Base-by-base conservation (phyloP, 2,329 filamentous ascomycete genomes). In the Stagonosporopsis cucurbitacearum region DNA sequence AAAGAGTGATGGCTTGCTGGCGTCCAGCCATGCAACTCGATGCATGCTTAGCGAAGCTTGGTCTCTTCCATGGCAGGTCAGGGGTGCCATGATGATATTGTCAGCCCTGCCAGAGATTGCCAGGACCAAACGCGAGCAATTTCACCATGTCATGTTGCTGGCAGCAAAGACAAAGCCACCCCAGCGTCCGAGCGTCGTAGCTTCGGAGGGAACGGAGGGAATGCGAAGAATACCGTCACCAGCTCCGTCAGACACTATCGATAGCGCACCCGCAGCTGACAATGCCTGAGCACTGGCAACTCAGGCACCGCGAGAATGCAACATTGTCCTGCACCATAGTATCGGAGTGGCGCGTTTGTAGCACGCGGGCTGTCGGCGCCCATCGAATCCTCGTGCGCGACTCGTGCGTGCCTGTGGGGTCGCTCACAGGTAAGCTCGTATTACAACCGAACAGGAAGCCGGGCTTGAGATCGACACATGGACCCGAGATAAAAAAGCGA, bases 401-500 rank as follows among this genome's bases (percentile, higher is more conserved):
- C 37, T 56, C 46, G 47, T 55, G 53, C 28, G 9, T 22, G 12
- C 19, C 17, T 56, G 53, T 51, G 53, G 53, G 53, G 43, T 47
- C 48, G 43, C 32, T 15, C 32, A 37, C 53, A 15, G 42, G 42
- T 47, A 40, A 56, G 47, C 53, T 56, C 53, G 53, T 56, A 44
- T 42, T 50, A 51, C 36, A 43, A 43, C 53, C 47, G 43, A 56
- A 56, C 13, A 25, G 47, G 47, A 23, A 50, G 47, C 25, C 42
- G 46, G 42, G 35, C 26, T 25, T 25, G 42, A 47, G 53, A 56
- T 56, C 53, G 53, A 51, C 47, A 43, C 53, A 51, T 25, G 47
- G 47, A 48, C 37, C 19, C 20, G 43, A 56, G 42, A 56, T 56
- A 48, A 56, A 37, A 56, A 47, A 23, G 46, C 46, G 53, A 55